phyloP scores from a whole-genome alignment of 768 basidiomycete species.

The Austroboletus eburneus region DNA sequence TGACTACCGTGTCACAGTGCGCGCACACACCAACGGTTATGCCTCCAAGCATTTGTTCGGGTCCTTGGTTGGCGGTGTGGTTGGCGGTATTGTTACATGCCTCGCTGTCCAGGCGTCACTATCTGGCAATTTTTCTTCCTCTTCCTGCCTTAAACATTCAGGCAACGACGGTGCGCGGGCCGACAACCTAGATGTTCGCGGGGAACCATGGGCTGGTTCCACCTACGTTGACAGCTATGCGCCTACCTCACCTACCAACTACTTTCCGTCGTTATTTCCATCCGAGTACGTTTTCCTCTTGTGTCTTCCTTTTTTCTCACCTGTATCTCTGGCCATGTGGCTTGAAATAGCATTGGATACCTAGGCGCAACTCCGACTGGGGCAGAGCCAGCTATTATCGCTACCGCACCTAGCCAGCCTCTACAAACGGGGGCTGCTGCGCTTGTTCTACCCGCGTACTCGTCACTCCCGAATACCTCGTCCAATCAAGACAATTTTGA shows the following conservation, averaged over 20 bases:
- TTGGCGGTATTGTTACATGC: conserved; percentile 51
- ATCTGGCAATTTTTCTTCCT: conserved; percentile 24
- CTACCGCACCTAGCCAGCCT: conserved; percentile 76
- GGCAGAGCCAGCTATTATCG: conserved; percentile 67
- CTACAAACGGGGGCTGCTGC: conserved; percentile 66
- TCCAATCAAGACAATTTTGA: conserved; percentile 39
- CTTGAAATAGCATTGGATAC: conserved; percentile 60
- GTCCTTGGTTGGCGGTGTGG: conserved; percentile 40
- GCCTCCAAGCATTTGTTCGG: conserved; percentile 34
- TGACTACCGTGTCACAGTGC: too few species aligned
- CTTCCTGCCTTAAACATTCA: background rate
- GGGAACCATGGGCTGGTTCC: conserved; percentile 68
- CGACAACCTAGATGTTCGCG: conserved; percentile 36
- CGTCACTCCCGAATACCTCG: conserved; percentile 19
- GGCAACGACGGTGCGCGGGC: background rate
- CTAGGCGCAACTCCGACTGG: conserved; percentile 77
- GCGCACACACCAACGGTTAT: conserved; percentile 14
- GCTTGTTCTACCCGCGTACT: conserved; percentile 48
- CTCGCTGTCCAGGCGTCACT: conserved; percentile 44
- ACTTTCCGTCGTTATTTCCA: conserved; percentile 68
- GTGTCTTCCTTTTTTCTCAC: background rate
- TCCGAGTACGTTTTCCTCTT: conserved; percentile 34
- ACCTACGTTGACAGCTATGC: conserved; percentile 68
- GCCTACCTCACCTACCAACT: conserved; percentile 70
- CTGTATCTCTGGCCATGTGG: too few species aligned